These are phyloP conservation scores for Gossypium davidsonii DNA, from an alignment of 441 rosid species.

Conservation along the genomic window DNA sequence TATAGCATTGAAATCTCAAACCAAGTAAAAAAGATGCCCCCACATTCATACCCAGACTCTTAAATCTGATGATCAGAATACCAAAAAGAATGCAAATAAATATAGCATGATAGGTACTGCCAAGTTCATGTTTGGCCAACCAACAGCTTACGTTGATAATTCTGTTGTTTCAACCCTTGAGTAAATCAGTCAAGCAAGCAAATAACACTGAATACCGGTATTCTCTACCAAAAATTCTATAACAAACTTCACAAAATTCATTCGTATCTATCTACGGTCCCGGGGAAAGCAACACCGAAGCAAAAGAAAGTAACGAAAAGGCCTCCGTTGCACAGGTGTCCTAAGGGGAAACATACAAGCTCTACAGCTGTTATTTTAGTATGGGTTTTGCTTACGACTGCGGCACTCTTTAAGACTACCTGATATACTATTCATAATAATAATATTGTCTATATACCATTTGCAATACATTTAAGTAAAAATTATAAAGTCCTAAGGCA, in stretches of 20 bases:
- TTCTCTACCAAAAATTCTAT: constrained; percentile 9
- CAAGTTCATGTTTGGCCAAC: constrained; percentile 38
- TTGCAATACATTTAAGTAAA: background rate
- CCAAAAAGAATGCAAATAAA: background rate
- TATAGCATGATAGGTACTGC: constrained; percentile 15
- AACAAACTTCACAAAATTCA: constrained; percentile 4
- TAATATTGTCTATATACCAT: background rate
- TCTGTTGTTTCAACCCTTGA: constrained; percentile 32
- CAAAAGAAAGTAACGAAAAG: constrained; percentile 10
- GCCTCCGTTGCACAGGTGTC: constrained; percentile 15
- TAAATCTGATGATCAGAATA: background rate
- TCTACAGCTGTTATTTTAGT: constrained; percentile 6
- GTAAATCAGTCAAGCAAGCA: constrained; percentile 8
- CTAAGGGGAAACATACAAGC: background rate
- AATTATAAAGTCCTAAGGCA: background rate
- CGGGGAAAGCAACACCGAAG: constrained; percentile 3
- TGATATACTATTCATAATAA: background rate
- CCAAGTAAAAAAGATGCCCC: constrained; percentile 1
- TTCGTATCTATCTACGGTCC: constrained; percentile 5
- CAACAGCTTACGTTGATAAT: constrained; percentile 37
- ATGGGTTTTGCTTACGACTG: background rate
- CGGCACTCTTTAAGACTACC: background rate
- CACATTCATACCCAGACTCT: background rate
- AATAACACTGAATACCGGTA: constrained; percentile 6
- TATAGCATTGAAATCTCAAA: background rate